Evolutionary conservation across 2,329 filamentous ascomycete species (phyloP), one percentile per base, ranked within the genome.

Genomic region (Aspergillus viridinutans): DNA sequence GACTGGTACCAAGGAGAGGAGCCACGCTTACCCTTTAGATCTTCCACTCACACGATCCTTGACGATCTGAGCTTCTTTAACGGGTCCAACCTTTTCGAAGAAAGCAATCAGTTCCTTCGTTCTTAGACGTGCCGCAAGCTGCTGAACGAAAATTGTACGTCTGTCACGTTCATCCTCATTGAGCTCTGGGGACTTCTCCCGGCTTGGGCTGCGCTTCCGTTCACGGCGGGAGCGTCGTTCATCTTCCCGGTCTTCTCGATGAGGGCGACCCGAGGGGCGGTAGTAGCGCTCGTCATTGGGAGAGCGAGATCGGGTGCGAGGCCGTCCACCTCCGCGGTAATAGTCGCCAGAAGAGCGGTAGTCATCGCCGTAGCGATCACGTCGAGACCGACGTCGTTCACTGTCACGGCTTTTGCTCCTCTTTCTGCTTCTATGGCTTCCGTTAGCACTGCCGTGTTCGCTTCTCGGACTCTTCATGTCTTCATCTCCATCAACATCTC

Each of bases 11-110:
- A 67, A 8, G 50, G 50, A 28, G 47, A 43, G 49, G 49, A 48
- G 54, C 20, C 53, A 7, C 58, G 32, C 89, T 71, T 82, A 96
- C 93, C 94, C 94, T 82, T 99, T 99, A 61, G 92, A 97, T 77
- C 94, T 90, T 67, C 92, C 90, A 78, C 92, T 97, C 61, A 99
- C 92, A 61, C 94, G 86, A 69, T 99, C 94, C 77, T 97, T 97
- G 53, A 99, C 94, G 69, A 99, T 99, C 79, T 97, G 94, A 52
- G 94, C 94, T 74, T 97, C 94, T 68, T 94, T 95, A 55, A 99
- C 94, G 42, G 90, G 87, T 61, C 94, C 94, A 67, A 94, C 89
- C 76, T 93, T 92, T 74, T 96, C 91, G 71, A 99, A 99, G 75
- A 99, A 99, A 60, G 87, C 85, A 74, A 95, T 93, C 62, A 99